Conservation (phyloP, 495 filamentous ascomycete species). For the Jackrogersella multiformis region DNA sequence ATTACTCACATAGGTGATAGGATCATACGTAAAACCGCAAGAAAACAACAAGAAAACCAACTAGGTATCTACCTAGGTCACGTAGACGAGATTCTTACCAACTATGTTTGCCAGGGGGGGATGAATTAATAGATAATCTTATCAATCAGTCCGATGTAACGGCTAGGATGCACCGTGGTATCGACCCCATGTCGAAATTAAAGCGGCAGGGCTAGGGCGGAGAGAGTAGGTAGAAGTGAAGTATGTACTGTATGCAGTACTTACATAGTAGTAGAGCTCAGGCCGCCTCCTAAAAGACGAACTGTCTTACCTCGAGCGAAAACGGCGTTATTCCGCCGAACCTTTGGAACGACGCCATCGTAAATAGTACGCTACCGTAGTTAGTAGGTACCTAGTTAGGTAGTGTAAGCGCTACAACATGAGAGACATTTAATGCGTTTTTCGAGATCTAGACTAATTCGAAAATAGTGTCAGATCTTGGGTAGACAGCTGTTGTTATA, state of each 20-base stretch:
- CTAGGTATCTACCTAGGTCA: neutral
- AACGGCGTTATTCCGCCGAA: conserved; percentile 1
- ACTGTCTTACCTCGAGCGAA: neutral
- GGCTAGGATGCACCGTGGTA: conserved; percentile 10
- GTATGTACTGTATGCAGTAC: too few species aligned
- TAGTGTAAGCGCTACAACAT: conserved; percentile 30
- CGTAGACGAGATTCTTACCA: conserved; percentile 6
- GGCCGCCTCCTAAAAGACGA: conserved; percentile 3
- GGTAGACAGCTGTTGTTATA: conserved; percentile 23
- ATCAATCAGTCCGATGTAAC: conserved; percentile 35
- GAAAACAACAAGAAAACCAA: too few species aligned
- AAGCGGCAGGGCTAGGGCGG: conserved; percentile 35
- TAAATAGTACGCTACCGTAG: conserved; percentile 10
- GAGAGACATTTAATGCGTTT: conserved; percentile 14
- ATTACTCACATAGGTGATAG: neutral
- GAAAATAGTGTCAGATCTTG: neutral
- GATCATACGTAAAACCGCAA: neutral
- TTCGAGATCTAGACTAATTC: conserved; percentile 16
- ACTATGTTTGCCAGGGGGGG: conserved; percentile 7
- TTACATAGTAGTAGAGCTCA: too few species aligned
- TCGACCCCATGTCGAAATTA: conserved; percentile 32
- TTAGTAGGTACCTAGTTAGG: too few species aligned
- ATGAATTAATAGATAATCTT: conserved; percentile 35
- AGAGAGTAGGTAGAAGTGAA: conserved; percentile 15
- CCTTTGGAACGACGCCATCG: conserved; percentile 18